Base-by-base conservation (phyloP, 148 eudicot species). In the Polygonum maritimum region DNA sequence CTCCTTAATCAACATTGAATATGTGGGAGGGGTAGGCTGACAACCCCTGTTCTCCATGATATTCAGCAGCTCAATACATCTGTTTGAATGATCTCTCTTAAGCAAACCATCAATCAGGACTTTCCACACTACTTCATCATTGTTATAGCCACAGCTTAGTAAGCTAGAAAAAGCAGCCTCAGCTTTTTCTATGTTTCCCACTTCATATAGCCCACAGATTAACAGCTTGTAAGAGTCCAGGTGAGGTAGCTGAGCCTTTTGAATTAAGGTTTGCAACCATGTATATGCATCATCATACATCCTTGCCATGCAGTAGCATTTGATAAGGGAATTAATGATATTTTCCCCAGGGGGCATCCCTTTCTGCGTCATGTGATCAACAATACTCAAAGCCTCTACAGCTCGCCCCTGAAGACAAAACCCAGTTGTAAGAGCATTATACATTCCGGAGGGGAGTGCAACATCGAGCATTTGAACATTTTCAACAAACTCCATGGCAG, bases 61-160 rank as follows among this genome's bases (percentile, higher is more conserved):
- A 47, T 76, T 74, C 54, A 88, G 80, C 54, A 92, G 82, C 74
- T 87, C 91, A 47, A 89, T 90, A 76, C 88, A 90, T 77, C 76
- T 81, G 78, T 88, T 85, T 44, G 70, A 74, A 78, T 80, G 79
- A 45, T 92, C 97, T 81, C 49, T 84, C 82, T 80, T 85, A 69
- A 92, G 86, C 77, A 92, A 77, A 21, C 96, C 96, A 77, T 92
- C 93, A 80, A 89, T 79, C 54, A 92, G 83, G 79, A 92, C 54
- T 81, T 86, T 89, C 98, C 98, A 92, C 74, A 86, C 98, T 48
- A 92, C 87, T 85, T 92, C 96, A 80, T 92, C 96, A 78, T 85
- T 81, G 83, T 85, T 90, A 77, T 89, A 92, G 69, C 89, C 93
- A 73, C 79, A 76, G 6, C 76, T 77, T 74, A 92, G 87, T 58